Evolutionary conservation across 768 basidiomycete species (phyloP), one percentile per base, ranked within the genome.

Genomic region (Calocybe cyanea): DNA sequence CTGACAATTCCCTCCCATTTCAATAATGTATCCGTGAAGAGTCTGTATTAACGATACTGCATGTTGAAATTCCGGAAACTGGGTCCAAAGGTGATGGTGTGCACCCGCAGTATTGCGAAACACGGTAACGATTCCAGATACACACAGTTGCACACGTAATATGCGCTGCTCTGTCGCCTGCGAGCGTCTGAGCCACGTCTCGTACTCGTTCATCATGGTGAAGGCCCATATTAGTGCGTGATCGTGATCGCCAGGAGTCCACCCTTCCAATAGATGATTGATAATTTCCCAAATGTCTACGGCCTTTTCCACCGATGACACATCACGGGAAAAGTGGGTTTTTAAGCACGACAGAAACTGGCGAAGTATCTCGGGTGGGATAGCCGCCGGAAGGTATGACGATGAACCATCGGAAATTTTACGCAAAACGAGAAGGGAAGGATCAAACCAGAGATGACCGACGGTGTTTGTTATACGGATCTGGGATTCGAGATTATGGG

Each of bases 231-330:
- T n/a, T n/a, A n/a, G n/a, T n/a, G n/a, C n/a, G n/a, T 8, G 17
- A 15, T 8, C 7, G 35, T 37, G 36, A 7, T 17, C 36, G 10
- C 30, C 40, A 4, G 40, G 23, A 6, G 13, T n/a, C 40, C 40
- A 41, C 4, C 23, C 40, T 31, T 2, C 28, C 14, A 42, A 20
- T 5, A 42, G 41, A 34, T 42, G 41, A 34, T 42, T 31, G 17
- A 42, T 42, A 21, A 42, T 32, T 7, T 28, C 40, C 40, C 40
- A 24, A 15, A 41, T 41, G 40, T 41, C 40, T 21, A 41, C 40
- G 18, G 40, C 40, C 21, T 41, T 41, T 10, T 41, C 40, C 4
- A 41, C 30, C 18, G 40, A 41, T 17, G 40, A 14, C 13, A 41
- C 40, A 19, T 41, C 40, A 17, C 30, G 40, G 5, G 24, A 28